Evolutionary conservation across 2,329 filamentous ascomycete species (phyloP).

Genomic region (Colletotrichum sp.): DNA sequence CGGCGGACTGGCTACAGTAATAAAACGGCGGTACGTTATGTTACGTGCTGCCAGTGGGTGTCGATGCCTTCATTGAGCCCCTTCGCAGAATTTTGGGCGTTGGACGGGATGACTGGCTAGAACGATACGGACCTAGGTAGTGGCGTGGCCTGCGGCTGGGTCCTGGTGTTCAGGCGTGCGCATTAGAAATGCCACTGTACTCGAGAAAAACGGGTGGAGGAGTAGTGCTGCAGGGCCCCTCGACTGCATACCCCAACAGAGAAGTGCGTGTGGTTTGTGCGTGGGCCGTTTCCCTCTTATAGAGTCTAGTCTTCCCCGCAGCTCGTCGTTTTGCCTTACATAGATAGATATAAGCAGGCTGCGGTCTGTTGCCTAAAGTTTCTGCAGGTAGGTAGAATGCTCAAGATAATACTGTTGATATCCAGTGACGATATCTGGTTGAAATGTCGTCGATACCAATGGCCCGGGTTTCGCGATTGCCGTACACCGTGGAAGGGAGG

Average conservation of each 20-base stretch:
- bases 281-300: not conserved
- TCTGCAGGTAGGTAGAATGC: not conserved
- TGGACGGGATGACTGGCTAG: slow-evolving; percentile 3
- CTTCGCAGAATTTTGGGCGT: slow-evolving; percentile 2
- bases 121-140: not conserved
- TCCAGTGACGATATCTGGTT: not conserved
- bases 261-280: not conserved
- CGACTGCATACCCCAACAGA: slow-evolving; percentile 8
- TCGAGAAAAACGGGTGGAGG: slow-evolving; percentile 20
- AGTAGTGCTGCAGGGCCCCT: slow-evolving; percentile 17
- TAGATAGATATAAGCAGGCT: not conserved
- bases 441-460: not conserved
- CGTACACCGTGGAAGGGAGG: slow-evolving; percentile 13
- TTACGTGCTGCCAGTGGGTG: not conserved
- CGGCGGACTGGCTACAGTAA: not conserved
- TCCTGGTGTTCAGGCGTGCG: slow-evolving; percentile 17
- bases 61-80: slow-evolving; percentile 8
- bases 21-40: not conserved
- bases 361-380: not conserved
- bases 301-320: not conserved
- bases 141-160: slow-evolving; percentile 2
- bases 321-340: not conserved
- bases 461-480: slow-evolving; percentile 3
- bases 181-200: slow-evolving; percentile 24
- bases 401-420: not conserved